Base-by-base conservation (phyloP, 2,329 filamentous ascomycete genomes). In the Neopestalotiopsis rosae region DNA sequence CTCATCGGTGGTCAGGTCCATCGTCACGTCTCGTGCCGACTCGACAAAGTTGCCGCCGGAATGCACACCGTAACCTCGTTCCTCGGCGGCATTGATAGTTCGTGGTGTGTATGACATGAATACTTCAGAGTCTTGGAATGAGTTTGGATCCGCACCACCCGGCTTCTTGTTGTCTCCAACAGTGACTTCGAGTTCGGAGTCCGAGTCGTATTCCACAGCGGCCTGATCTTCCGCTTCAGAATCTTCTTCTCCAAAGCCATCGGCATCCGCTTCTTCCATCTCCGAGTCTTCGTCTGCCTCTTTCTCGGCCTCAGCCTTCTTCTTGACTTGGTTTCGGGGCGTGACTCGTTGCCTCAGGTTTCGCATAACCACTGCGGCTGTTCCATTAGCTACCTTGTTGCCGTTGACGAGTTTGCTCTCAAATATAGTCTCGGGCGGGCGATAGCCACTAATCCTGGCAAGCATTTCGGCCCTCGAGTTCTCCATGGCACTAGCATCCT, bases 71-170 rank as follows among this genome's bases (percentile, higher is more conserved):
- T 99, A 99, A 13, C 91, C 96, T 67, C 93, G 92, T 78, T 98
- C 94, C 82, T 98, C 95, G 66, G 92, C 93, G 4, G 92, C 86
- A 79, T 95, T 96, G 74, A 89, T 88, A 57, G 90, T 90, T 71
- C 92, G 91, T 0, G 96, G 96, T 1, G 90, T 93, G 85, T 99
- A 99, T 10, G 94, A 93, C 94, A 99, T 98, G 89, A 97, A 99
- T 74, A 96, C 90, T 59, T 98, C 95, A 0, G 91, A 88, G 78
- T 98, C 95, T 77, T 93, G 90, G 87, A 90, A 97, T 61, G 90
- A 88, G 13, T 84, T 89, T 76, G 77, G 59, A 64, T 72, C 66
- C 80, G 84, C 88, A 77, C 80, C 89, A 71, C 83, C 82, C 75
- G 82, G 78, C 73, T 85, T 81, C 61, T 82, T 79, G 59, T 88